Evolutionary conservation across 2,329 filamentous ascomycete genomes (phyloP).

Genomic region (Epichloe sibirici): DNA sequence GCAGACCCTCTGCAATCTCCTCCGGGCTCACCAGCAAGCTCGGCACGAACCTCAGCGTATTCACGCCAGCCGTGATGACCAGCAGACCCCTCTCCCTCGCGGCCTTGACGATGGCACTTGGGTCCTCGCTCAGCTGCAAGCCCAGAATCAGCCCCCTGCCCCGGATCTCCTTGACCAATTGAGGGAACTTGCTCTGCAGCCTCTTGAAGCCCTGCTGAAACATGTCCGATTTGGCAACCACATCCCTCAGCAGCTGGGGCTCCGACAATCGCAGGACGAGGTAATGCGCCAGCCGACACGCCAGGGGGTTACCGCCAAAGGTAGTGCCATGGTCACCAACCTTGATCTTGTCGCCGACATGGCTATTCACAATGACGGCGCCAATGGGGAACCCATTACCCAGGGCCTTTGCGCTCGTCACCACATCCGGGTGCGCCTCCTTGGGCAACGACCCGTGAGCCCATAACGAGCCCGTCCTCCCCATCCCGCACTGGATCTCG

Average conservation of each 20-base stretch:
- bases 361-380: conserved; percentile 39
- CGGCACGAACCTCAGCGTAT: conserved; percentile 86
- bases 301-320: conserved; percentile 90
- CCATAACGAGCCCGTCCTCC: conserved; percentile 81
- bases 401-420: conserved; percentile 90
- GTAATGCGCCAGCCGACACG: conserved; percentile 72
- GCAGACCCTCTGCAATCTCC: conserved; percentile 68
- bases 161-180: conserved; percentile 64
- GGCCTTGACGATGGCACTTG: conserved; percentile 63
- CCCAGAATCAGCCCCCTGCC: conserved; percentile 80
- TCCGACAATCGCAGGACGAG: conserved; percentile 69
- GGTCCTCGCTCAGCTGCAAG: conserved; percentile 67
- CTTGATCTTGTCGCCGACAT: conserved; percentile 29
- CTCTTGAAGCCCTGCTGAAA: conserved; percentile 36
- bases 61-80: conserved; percentile 84
- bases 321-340: conserved; percentile 84
- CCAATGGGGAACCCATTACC: conserved; percentile 95
- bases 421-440: conserved; percentile 81
- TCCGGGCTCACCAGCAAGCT: conserved; percentile 67
- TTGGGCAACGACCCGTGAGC: conserved; percentile 64
- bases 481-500: conserved; percentile 92
- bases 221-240: conserved; percentile 50
- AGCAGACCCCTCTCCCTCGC: conserved; percentile 78
- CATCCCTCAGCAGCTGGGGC: conserved; percentile 53
- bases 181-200: conserved; percentile 43